Conservation (phyloP, 495 filamentous ascomycete species). For the Neurospora sp. region DNA sequence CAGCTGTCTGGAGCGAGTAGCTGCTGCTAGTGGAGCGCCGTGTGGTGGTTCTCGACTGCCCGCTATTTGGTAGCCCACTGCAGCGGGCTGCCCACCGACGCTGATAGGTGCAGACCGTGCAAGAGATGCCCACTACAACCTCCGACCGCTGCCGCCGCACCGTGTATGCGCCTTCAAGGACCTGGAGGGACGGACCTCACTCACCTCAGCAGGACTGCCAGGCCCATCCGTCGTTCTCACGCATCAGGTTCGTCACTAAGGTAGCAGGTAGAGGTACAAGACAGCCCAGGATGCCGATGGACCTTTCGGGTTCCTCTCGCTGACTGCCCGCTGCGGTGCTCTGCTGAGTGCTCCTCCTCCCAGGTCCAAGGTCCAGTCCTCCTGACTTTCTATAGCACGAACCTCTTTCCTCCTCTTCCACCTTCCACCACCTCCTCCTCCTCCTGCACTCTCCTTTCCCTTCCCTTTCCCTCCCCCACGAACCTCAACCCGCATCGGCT, state of each 20-base stretch:
- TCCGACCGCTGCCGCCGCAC: neutral
- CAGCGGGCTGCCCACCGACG: neutral
- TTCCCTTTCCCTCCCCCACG: constrained; percentile 4
- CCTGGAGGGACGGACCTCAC: neutral
- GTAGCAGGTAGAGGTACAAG: neutral
- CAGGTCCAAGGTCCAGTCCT: neutral
- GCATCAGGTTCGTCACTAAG: neutral
- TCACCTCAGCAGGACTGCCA: neutral
- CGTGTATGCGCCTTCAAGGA: neutral
- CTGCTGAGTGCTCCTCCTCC: neutral
- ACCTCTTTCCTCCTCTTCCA: neutral
- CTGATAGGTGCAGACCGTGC: neutral
- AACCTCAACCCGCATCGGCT: constrained; percentile 2
- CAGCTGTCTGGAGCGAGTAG: neutral
- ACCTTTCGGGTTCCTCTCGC: neutral
- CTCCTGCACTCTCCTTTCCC: constrained; percentile 21
- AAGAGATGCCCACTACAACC: neutral
- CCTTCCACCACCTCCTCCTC: constrained; percentile 8
- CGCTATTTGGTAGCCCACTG: neutral
- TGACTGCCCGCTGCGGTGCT: neutral
- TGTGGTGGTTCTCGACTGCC: neutral
- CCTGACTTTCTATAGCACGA: neutral
- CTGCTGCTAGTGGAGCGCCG: neutral
- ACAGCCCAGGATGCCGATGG: neutral
- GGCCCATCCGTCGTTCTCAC: neutral